These are phyloP conservation scores for Pistacia integerrima DNA, from an alignment of 345 rosid species.

Conservation along the genomic window DNA sequence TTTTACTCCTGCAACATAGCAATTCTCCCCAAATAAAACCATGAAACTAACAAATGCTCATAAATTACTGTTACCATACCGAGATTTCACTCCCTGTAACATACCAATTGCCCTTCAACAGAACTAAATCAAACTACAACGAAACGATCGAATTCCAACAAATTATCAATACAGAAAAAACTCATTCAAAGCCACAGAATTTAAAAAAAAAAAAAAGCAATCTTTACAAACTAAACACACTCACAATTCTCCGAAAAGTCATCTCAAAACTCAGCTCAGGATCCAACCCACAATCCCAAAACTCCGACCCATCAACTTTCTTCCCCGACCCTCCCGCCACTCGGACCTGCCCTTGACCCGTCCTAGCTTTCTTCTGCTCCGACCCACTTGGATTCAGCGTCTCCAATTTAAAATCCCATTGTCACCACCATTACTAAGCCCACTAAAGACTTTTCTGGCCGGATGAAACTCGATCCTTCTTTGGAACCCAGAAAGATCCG, in stretches of 20 bases:
- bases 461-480: conserved; percentile 68
- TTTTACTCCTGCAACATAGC: too few relatives aligned
- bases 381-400: conserved; percentile 58
- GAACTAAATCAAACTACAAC: too few relatives aligned
- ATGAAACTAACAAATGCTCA: neutral
- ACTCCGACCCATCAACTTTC: conserved; percentile 53
- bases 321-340: conserved; percentile 27
- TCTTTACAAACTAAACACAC: conserved; percentile 17
- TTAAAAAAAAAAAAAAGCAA: too few relatives aligned
- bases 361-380: conserved; percentile 23
- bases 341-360: conserved; percentile 15
- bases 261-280: conserved; percentile 61
- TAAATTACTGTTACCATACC: neutral
- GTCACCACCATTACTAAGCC: conserved; percentile 35
- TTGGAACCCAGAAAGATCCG: conserved; percentile 38
- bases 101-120: too few relatives aligned
- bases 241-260: conserved; percentile 78
- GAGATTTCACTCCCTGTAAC: too few relatives aligned
- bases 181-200: neutral
- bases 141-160: too few relatives aligned
- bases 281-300: conserved; percentile 59
- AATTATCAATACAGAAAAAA: too few relatives aligned
- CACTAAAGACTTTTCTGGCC: conserved; percentile 56
- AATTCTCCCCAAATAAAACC: neutral
- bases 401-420: conserved; percentile 64